Evolutionary conservation across 2,329 filamentous ascomycete genomes (phyloP), one percentile per base, ranked within the genome.

Genomic region (Trichoderma koningii): DNA sequence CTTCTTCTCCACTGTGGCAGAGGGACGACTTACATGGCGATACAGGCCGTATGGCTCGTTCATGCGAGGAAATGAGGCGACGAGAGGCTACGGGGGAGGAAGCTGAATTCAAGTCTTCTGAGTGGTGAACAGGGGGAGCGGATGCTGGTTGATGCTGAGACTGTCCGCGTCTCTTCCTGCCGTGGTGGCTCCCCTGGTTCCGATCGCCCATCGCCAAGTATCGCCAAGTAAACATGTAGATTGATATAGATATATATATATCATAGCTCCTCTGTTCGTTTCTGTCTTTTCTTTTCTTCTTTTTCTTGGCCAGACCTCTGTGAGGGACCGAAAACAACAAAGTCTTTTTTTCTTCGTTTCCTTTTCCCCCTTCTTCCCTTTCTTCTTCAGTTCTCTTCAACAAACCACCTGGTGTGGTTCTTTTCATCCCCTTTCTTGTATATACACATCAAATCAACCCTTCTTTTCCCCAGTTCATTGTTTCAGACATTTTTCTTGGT

Each of bases 341-440:
- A 47, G 60, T 63, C 21, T 17, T 30, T 51, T 44, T 53, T 55
- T 53, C 50, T 56, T 61, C 42, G 19, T 56, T 55, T 51, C n/a
- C 42, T 63, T 44, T 34, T 21, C 44, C 52, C 28, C 44, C 15
- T 10, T 53, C 30, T 30, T 28, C 6, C 48, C 42, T 48, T 52
- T 19, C 6, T 19, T 23, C 45, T 52, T 59, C 19, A 45, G 15
- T 60, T 64, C 64, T 57, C 53, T 56, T 41, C 41, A 60, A 50
- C 48, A 63, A 42, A 38, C 47, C 62, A 67, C 63, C 52, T 65
- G 61, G 60, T 57, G 66, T 66, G 64, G 64, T 10, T 63, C 55
- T 41, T 17, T 42, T 55, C 21, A n/a, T 61, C 38, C 21, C 19
- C 55, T 42, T 64, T 42, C 42, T 59, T 48, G 34, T 51, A 53